Conservation (phyloP, 2,329 filamentous ascomycete genomes). For the Epichloe hybrida region DNA sequence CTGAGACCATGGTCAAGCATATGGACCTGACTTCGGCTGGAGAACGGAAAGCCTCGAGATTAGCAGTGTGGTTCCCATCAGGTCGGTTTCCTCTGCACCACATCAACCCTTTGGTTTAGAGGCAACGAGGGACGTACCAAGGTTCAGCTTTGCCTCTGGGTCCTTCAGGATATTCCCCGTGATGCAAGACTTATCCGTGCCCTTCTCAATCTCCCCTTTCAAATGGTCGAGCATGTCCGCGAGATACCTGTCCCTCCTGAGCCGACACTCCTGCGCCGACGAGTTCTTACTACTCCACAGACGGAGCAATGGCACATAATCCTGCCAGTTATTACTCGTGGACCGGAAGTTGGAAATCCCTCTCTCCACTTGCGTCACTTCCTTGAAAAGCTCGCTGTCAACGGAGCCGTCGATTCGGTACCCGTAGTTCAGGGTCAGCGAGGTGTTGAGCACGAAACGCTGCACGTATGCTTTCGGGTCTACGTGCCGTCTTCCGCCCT, state of each 20-base stretch:
- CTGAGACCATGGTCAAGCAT: conserved; percentile 69
- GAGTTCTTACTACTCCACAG: conserved; percentile 48
- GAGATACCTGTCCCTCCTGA: conserved; percentile 53
- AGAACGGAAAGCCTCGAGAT: neutral
- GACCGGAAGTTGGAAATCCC: conserved; percentile 63
- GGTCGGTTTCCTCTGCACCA: too few relatives aligned
- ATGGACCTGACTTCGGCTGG: conserved; percentile 66
- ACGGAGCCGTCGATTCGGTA: conserved; percentile 60
- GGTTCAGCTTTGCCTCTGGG: conserved; percentile 28
- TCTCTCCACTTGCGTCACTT: conserved; percentile 64
- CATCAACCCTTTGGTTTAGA: neutral
- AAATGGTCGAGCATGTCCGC: conserved; percentile 52
- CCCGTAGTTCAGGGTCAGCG: conserved; percentile 67
- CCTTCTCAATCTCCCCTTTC: conserved; percentile 23
- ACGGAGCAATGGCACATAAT: conserved; percentile 66
- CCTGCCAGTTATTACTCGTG: conserved; percentile 74
- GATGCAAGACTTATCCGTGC: conserved; percentile 28
- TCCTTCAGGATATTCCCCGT: conserved; percentile 40
- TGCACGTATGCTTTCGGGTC: conserved; percentile 64
- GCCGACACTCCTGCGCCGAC: conserved; percentile 50
- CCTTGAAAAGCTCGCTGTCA: conserved; percentile 51
- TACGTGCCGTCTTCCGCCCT: conserved; percentile 47
- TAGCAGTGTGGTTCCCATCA: neutral
- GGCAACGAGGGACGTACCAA: conserved; percentile 12
- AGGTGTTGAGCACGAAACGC: conserved; percentile 64